Conservation (phyloP, 805 yeast species). For the Cyberlindnera nakhonratchasimensis region DNA sequence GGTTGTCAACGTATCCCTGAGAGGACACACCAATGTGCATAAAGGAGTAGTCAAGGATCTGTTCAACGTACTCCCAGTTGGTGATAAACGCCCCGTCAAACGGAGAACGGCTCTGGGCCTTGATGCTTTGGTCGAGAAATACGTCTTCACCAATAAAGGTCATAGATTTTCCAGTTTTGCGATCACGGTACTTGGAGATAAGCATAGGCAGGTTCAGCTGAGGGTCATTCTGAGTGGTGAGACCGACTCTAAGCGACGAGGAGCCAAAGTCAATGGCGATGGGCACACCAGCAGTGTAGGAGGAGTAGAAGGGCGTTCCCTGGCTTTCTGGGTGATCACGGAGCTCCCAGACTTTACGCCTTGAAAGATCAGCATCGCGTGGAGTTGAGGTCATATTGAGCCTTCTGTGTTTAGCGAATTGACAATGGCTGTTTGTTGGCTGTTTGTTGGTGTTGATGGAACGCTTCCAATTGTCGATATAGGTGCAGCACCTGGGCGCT, state of each 20-base stretch:
- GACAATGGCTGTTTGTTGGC: neutral
- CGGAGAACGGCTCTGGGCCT: conserved; percentile 70
- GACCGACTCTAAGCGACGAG: conserved; percentile 55
- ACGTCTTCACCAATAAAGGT: conserved; percentile 84
- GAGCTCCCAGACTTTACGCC: conserved; percentile 24
- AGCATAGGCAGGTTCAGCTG: conserved; percentile 64
- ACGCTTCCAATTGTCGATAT: no score
- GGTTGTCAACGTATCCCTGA: conserved; percentile 59
- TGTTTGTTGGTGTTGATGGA: neutral
- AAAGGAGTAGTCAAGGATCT: conserved; percentile 78
- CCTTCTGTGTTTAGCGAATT: no score
- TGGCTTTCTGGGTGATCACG: conserved; percentile 20
- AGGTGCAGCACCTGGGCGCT: no score
- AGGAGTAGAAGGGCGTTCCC: conserved; percentile 45
- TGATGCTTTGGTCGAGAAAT: conserved; percentile 63
- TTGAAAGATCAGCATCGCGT: conserved; percentile 15
- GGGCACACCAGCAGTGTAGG: conserved; percentile 57
- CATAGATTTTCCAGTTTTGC: conserved; percentile 57
- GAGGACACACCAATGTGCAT: conserved; percentile 68
- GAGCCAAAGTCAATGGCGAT: conserved; percentile 89
- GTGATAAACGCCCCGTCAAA: conserved; percentile 84
- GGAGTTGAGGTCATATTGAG: conserved; percentile 20
- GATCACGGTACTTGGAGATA: conserved; percentile 73
- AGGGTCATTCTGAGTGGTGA: conserved; percentile 45
- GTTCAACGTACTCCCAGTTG: conserved; percentile 90